Conservation (phyloP, 2,329 filamentous ascomycete species). For the Thielaviopsis populi region DNA sequence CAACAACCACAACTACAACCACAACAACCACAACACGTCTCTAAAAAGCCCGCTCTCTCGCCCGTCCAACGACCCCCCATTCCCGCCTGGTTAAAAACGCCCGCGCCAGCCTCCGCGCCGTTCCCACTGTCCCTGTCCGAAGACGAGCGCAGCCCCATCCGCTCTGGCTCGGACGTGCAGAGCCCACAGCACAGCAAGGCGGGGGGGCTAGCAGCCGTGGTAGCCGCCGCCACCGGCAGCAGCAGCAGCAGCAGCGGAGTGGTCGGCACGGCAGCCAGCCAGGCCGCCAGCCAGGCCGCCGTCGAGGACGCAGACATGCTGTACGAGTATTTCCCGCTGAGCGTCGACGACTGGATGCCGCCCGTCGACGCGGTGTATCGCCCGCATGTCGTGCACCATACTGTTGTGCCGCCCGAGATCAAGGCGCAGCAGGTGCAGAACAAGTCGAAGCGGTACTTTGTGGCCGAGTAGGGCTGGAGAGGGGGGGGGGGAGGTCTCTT, state of each 20-base stretch:
- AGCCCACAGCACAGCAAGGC: slow-evolving; percentile 35
- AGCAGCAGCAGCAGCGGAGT: slow-evolving; percentile 17
- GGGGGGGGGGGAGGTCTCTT: too few relatives aligned
- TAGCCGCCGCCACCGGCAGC: not conserved
- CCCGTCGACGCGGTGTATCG: slow-evolving; percentile 81
- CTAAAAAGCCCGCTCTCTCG: slow-evolving; percentile 25
- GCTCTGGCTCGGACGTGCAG: slow-evolving; percentile 34
- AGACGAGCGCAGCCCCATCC: slow-evolving; percentile 43
- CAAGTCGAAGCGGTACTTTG: slow-evolving; percentile 58
- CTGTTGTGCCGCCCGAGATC: slow-evolving; percentile 51
- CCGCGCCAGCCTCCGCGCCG: too few relatives aligned
- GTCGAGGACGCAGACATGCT: slow-evolving; percentile 67
- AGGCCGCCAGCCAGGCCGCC: slow-evolving; percentile 46
- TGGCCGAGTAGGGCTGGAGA: slow-evolving; percentile 36
- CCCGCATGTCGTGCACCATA: slow-evolving; percentile 88
- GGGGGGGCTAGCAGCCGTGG: slow-evolving; percentile 22
- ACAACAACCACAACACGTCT: slow-evolving; percentile 4
- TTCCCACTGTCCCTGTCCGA: slow-evolving; percentile 44
- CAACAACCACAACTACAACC: not conserved
- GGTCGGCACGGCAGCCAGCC: slow-evolving; percentile 25
- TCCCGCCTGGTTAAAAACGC: slow-evolving; percentile 32
- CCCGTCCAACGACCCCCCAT: slow-evolving; percentile 38
- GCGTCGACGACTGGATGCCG: slow-evolving; percentile 81
- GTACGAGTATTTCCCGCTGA: slow-evolving; percentile 90
- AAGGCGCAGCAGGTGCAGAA: slow-evolving; percentile 52